Evolutionary conservation across 139 green algal genomes (phyloP).

Genomic region (Chlorella vulgaris): DNA sequence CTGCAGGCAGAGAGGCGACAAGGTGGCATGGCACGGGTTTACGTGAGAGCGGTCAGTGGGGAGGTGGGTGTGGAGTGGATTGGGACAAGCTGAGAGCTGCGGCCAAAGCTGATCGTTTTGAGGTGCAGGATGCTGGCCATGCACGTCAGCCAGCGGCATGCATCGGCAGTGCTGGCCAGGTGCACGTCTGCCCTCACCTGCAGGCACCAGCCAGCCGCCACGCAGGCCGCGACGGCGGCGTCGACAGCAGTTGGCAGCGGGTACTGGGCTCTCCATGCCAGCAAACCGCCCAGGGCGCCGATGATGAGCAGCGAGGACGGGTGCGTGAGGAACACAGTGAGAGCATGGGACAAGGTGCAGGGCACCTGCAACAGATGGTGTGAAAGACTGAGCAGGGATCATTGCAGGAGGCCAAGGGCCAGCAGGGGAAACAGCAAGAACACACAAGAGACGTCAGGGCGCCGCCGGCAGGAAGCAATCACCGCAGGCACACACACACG

Average conservation of each 20-base stretch:
- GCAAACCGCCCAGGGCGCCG: background rate
- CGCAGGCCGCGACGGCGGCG: background rate
- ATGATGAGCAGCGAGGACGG: conserved; percentile 14
- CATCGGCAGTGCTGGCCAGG: too few species aligned
- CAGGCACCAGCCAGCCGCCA: conserved; percentile 4
- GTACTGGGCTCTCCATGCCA: background rate
- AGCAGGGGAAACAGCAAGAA: background rate
- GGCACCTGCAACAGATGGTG: background rate
- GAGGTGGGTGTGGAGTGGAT: background rate
- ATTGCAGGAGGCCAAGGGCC: background rate
- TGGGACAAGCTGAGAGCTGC: too few species aligned
- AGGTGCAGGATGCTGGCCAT: too few species aligned
- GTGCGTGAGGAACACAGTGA: conserved; percentile 6
- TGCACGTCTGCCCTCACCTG: too few species aligned
- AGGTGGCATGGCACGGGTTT: too few species aligned
- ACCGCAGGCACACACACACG: background rate
- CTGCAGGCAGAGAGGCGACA: background rate
- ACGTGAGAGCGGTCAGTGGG: background rate
- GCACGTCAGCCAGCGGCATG: too few species aligned
- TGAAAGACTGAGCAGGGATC: background rate
- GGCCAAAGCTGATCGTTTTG: too few species aligned
- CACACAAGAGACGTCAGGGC: background rate
- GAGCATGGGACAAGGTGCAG: background rate
- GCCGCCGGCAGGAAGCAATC: background rate
- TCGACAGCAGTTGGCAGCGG: background rate